phyloP scores from a whole-genome alignment of 2,329 filamentous ascomycete species.

The Trichoderma sp. region DNA sequence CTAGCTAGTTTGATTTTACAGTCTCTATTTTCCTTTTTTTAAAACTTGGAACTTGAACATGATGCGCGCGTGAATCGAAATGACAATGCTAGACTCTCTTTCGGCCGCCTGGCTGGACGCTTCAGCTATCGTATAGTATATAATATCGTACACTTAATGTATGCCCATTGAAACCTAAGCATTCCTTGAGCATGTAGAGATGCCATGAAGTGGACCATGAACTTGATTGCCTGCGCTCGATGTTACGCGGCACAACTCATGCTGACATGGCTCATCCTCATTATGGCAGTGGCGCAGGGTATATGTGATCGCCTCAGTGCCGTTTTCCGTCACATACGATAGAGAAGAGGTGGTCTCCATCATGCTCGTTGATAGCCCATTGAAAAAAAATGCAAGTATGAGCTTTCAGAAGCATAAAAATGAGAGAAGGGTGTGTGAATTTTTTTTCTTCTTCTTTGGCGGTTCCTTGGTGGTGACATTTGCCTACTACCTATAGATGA shows the following conservation, averaged over 20 bases:
- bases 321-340: background rate
- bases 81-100: background rate
- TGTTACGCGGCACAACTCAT: background rate
- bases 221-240: background rate
- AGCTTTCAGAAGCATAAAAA: background rate
- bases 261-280: background rate
- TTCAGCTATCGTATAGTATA: background rate
- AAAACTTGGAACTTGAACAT: background rate
- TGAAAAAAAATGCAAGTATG: background rate
- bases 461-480: background rate
- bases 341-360: constrained; percentile 16
- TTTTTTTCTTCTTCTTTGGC: background rate
- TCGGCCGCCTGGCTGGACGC: background rate
- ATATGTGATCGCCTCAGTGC: background rate
- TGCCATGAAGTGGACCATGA: background rate
- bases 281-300: background rate
- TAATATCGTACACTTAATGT: background rate
- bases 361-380: constrained; percentile 21
- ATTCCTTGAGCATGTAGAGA: background rate
- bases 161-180: background rate
- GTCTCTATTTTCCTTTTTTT: constrained; percentile 24
- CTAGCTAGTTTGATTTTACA: constrained; percentile 41
- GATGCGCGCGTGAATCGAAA: background rate
- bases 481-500: too few relatives aligned
- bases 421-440: background rate